Percentiles rank a stretch among this genome's conserved stretches.
Conservation (phyloP, 306 rosid genomes). For the Lathyrus oleraceus region DNA sequence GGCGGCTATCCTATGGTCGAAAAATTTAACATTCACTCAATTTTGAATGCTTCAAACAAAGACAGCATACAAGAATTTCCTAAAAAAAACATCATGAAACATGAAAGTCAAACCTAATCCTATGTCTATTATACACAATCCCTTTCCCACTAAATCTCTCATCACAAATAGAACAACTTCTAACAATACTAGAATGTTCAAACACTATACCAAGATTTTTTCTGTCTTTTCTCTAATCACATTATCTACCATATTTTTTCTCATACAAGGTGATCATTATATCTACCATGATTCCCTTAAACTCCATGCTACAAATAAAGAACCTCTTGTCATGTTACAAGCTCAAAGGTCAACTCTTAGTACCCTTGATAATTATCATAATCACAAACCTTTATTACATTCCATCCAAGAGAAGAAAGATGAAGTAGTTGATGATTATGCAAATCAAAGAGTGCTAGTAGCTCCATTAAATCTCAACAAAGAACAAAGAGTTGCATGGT, state of each 20-base stretch:
- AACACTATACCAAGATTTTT: slow-evolving; percentile 41
- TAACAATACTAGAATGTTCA: slow-evolving; percentile 32
- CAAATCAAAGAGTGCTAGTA: slow-evolving; percentile 29
- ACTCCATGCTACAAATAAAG: slow-evolving; percentile 4
- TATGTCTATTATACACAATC: neutral
- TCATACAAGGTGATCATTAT: slow-evolving; percentile 35
- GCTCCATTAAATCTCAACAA: slow-evolving; percentile 49
- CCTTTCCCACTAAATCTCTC: slow-evolving; percentile 29
- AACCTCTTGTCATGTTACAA: slow-evolving; percentile 15
- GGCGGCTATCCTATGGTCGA: neutral
- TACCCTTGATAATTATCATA: neutral
- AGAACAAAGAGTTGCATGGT: slow-evolving; percentile 61
- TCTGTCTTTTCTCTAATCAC: slow-evolving; percentile 39
- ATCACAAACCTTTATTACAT: slow-evolving; percentile 23
- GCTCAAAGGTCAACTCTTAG: slow-evolving; percentile 33
- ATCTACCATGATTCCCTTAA: slow-evolving; percentile 14
- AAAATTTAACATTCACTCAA: slow-evolving; percentile 21
- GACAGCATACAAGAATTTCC: neutral
- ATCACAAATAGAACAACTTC: slow-evolving; percentile 21
- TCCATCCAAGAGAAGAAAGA: slow-evolving; percentile 38
- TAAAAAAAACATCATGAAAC: neutral
- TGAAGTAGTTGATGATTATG: slow-evolving; percentile 31
- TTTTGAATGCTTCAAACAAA: slow-evolving; percentile 42
- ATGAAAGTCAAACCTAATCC: neutral
- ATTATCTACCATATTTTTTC: slow-evolving; percentile 43